These are phyloP conservation scores for Daldinia bambusicola DNA, from an alignment of 495 filamentous ascomycete species.

Conservation along the genomic window DNA sequence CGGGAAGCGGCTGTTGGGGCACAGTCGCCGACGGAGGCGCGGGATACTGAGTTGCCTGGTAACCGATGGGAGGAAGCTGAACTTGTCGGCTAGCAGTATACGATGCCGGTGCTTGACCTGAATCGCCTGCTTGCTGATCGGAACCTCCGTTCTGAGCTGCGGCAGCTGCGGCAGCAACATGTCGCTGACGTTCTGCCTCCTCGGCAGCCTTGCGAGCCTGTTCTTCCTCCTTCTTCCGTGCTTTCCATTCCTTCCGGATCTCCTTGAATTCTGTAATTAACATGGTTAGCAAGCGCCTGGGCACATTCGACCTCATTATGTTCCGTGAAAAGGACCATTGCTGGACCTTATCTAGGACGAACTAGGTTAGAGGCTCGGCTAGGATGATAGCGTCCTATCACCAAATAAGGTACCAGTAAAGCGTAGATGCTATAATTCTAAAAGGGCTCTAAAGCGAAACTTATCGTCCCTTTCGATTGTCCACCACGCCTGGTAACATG, in stretches of 20 bases:
- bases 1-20: slow-evolving; percentile 64
- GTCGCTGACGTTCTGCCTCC: slow-evolving; percentile 79
- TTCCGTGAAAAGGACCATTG: slow-evolving; percentile 5
- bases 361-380: slow-evolving; percentile 26
- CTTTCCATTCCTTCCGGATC: slow-evolving; percentile 99
- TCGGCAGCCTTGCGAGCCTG: slow-evolving; percentile 88
- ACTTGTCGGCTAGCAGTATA: slow-evolving; percentile 70
- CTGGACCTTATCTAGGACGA: slow-evolving; percentile 24
- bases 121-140: slow-evolving; percentile 54
- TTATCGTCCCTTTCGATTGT: background rate
- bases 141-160: slow-evolving; percentile 49
- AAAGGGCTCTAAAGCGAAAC: slow-evolving; percentile 4
- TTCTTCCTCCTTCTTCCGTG: slow-evolving; percentile 98
- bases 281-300: slow-evolving; percentile 26
- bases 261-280: slow-evolving; percentile 89
- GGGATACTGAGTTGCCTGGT: slow-evolving; percentile 76
- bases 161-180: slow-evolving; percentile 66
- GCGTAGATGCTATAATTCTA: slow-evolving; percentile 9
- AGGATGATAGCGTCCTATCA: slow-evolving; percentile 8
- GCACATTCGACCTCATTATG: slow-evolving; percentile 1
- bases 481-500: no score
- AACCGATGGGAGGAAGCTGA: slow-evolving; percentile 89
- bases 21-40: slow-evolving; percentile 71
- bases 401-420: slow-evolving; percentile 9
- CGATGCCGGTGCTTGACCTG: slow-evolving; percentile 63